phyloP scores from a whole-genome alignment of 495 filamentous ascomycete genomes.

The Neurospora sp. region DNA sequence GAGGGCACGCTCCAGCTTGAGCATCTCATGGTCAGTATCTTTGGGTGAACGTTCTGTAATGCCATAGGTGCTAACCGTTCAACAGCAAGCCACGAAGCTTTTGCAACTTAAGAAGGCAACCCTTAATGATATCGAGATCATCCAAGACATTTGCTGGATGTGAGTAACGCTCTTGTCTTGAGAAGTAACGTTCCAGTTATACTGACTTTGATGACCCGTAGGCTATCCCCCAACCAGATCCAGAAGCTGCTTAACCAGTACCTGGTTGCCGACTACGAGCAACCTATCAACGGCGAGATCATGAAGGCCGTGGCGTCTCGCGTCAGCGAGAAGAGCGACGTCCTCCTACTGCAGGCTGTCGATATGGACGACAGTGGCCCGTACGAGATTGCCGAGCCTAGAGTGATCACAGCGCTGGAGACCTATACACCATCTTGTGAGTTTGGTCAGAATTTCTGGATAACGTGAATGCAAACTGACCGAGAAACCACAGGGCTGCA shows the following conservation, averaged over 20 bases:
- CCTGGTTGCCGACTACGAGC: constrained; percentile 96
- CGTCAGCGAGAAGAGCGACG: constrained; percentile 97
- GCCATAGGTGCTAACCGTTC: constrained; percentile 16
- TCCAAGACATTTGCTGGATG: constrained; percentile 99
- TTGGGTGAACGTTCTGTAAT: not conserved
- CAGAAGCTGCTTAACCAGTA: constrained; percentile 99
- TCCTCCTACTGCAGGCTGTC: constrained; percentile 81
- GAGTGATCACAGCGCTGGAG: constrained; percentile 90
- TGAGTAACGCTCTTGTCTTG: constrained; percentile 33
- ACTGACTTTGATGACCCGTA: constrained; percentile 22
- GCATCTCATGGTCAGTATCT: constrained; percentile 75
- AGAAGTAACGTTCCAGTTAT: not conserved
- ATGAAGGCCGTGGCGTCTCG: constrained; percentile 98
- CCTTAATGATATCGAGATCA: constrained; percentile 98
- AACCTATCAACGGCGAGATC: constrained; percentile 98
- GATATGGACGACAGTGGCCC: constrained; percentile 99
- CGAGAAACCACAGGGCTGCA: constrained; percentile 59
- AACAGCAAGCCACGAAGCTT: constrained; percentile 93
- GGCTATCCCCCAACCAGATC: constrained; percentile 97
- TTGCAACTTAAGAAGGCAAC: constrained; percentile 98
- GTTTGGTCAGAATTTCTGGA: constrained; percentile 20
- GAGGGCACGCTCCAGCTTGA: constrained; percentile 96
- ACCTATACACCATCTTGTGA: constrained; percentile 94
- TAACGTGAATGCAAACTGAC: constrained; percentile 7
- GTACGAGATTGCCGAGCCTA: constrained; percentile 95